Conservation (phyloP, 2,329 filamentous ascomycete species). For the Scedosporium apiospermum region DNA sequence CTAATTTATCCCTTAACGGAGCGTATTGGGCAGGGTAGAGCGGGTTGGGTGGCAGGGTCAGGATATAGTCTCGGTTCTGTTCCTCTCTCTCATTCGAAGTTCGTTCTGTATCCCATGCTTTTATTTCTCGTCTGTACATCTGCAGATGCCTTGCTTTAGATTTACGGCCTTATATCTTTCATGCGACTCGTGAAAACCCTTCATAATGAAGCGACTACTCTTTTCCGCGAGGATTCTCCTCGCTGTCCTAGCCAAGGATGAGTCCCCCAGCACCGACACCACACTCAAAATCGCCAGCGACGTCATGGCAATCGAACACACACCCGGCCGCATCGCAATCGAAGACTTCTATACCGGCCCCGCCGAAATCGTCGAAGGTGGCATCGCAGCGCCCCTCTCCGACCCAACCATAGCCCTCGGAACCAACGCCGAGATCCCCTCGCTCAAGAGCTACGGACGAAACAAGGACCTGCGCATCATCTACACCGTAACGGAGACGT, state of each 20-base stretch:
- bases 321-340: constrained; percentile 16
- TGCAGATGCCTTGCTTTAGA: no score
- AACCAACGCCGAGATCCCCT: constrained; percentile 10
- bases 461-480: constrained; percentile 9
- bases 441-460: constrained; percentile 1
- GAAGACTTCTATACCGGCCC: constrained; percentile 9
- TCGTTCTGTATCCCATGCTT: no score
- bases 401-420: constrained; percentile 7
- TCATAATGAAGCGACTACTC: background rate
- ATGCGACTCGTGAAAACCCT: no score
- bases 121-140: no score
- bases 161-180: no score
- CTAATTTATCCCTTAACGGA: background rate
- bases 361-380: constrained; percentile 6
- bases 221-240: background rate
- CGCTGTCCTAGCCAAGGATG: background rate
- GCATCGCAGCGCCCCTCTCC: constrained; percentile 3
- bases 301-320: constrained; percentile 23
- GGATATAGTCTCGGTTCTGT: background rate
- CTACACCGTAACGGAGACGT: constrained; percentile 9
- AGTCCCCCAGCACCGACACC: background rate
- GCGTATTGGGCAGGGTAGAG: no score
- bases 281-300: constrained; percentile 16
- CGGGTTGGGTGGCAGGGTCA: no score
- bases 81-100: no score